Evolutionary conservation across 768 basidiomycete genomes (phyloP).

Genomic region (Ramaria sp.): DNA sequence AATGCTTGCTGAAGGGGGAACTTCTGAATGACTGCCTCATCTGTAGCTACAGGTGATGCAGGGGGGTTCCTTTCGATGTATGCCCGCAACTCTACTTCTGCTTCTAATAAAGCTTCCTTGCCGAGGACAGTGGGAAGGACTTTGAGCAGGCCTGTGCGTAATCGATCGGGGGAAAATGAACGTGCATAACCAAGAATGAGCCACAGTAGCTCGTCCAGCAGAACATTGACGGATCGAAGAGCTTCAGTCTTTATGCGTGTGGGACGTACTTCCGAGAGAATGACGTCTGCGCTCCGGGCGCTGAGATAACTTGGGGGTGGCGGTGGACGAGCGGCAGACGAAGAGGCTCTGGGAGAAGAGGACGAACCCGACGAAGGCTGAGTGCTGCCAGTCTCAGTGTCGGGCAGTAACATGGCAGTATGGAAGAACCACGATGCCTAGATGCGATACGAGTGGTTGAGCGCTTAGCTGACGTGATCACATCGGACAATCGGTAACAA

Average conservation of each 20-base stretch:
- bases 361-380: constrained; percentile 10
- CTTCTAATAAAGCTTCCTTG: constrained; percentile 87
- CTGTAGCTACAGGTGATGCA: constrained; percentile 19
- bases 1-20: constrained; percentile 69
- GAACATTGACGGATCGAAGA: constrained; percentile 66
- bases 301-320: constrained; percentile 71
- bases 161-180: constrained; percentile 61
- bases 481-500: not conserved
- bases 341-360: not conserved
- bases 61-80: constrained; percentile 70
- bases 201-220: constrained; percentile 78
- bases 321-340: constrained; percentile 1
- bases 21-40: constrained; percentile 42
- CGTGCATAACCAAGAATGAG: constrained; percentile 55
- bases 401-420: constrained; percentile 27
- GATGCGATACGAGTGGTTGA: constrained; percentile 15
- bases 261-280: constrained; percentile 89
- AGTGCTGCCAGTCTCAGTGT: constrained; percentile 31
- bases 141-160: constrained; percentile 61
- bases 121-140: constrained; percentile 74
- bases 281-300: constrained; percentile 75
- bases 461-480: constrained; percentile 43
- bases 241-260: constrained; percentile 74
- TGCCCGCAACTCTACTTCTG: constrained; percentile 83
- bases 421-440: constrained; percentile 14